Base-by-base conservation (phyloP, 1,284 basidiomycete genomes). In the Pseudozyma tsukubaensis region DNA sequence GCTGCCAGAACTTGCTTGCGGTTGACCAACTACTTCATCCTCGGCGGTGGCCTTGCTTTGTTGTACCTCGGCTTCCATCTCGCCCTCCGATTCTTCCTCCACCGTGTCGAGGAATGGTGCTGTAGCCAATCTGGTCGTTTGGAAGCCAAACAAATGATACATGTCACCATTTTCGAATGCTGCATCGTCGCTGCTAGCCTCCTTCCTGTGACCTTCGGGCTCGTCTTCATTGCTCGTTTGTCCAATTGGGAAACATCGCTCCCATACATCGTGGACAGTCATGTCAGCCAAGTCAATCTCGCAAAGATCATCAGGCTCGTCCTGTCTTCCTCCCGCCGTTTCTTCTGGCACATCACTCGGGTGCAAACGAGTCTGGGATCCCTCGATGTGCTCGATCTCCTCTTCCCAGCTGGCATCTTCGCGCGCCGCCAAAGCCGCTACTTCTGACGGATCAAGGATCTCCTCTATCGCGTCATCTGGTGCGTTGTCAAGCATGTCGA, bases 101-200 rank as follows among this genome's bases (percentile, higher is more conserved):
- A 69, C 66, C 1, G 66, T 69, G 36, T 69, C 66, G 19, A 69
- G 44, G 32, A 69, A 69, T 14, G 66, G 66, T 9, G 66, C 60
- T n/a, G 40, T 36, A 3, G 60, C 66, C n/a, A 69, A 29, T n/a
- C 66, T 35, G 7, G 42, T 19, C 42, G 42, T 32, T 4, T 59
- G 48, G 16, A 55, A 58, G 11, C 59, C 50, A 47, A 66, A 57
- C 54, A 50, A 18, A 21, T 52, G 50, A 9, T 18, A 16, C 2
- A 6, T 3, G 19, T 57, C 40, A 8, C n/a, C 44, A 6, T 36
- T 37, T 13, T 7, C 47, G 3, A 29, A 29, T 3, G 11, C 39
- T 16, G 16, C 11, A 29, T 4, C 45, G 45, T 40, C 11, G n/a
- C 21, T n/a, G 12, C 40, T 9, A 18, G 18, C 32, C 11, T 12